Conservation (phyloP, 225 moss, liverwort and hornwort genomes). For the Ulota crispa region DNA sequence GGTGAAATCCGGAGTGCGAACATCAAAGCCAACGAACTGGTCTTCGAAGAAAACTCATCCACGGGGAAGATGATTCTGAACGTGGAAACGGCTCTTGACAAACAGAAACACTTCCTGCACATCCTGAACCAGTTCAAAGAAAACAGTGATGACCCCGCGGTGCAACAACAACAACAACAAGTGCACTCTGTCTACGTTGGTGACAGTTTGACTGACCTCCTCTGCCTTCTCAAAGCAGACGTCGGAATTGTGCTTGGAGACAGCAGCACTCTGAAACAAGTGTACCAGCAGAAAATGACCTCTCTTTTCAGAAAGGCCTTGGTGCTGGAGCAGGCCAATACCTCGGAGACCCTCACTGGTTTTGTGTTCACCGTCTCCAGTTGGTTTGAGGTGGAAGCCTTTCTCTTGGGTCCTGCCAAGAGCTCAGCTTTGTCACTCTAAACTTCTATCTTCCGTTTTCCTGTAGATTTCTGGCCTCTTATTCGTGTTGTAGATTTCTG, state of each 20-base stretch:
- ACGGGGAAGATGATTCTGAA: constrained; percentile 59
- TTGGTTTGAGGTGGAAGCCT: constrained; percentile 89
- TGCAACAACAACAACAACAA: background rate
- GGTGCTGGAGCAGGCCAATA: constrained; percentile 31
- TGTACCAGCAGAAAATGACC: constrained; percentile 54
- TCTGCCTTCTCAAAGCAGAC: constrained; percentile 73
- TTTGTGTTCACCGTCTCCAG: constrained; percentile 58
- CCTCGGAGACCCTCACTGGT: constrained; percentile 28
- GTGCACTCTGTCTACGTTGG: constrained; percentile 63
- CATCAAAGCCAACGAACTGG: constrained; percentile 71
- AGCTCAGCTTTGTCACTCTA: background rate
- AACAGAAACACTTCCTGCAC: constrained; percentile 49
- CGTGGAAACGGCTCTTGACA: constrained; percentile 75
- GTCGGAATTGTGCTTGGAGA: constrained; percentile 81
- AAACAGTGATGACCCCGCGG: background rate
- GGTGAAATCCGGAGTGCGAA: constrained; percentile 37
- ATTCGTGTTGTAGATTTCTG: too few relatives aligned
- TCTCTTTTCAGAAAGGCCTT: constrained; percentile 64
- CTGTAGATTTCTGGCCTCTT: too few relatives aligned
- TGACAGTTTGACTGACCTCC: constrained; percentile 81
- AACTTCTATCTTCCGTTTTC: too few relatives aligned
- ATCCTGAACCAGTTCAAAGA: constrained; percentile 25
- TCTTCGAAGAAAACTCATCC: constrained; percentile 45
- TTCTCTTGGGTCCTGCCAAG: constrained; percentile 51
- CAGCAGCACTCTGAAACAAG: constrained; percentile 64